Conservation (phyloP, 192 early-diverging fungal species). For the Entophlyctis helioformis region DNA sequence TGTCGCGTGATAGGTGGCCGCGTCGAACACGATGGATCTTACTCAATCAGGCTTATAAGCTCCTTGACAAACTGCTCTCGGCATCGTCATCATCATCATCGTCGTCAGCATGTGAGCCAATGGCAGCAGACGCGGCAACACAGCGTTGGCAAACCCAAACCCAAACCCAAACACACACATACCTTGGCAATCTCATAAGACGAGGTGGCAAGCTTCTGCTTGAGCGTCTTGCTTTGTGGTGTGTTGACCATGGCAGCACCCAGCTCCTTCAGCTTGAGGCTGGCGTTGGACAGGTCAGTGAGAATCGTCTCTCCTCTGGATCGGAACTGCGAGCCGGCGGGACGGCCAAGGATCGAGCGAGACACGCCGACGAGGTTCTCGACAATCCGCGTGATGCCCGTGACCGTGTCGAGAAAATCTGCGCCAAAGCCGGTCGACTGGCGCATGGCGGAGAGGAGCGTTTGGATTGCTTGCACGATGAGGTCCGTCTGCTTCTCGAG, state of each 20-base stretch:
- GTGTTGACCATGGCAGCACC: slow-evolving; percentile 31
- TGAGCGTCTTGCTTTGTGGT: slow-evolving; percentile 48
- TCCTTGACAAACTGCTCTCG: slow-evolving; percentile 58
- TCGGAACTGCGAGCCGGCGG: slow-evolving; percentile 36
- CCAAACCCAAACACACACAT: background rate
- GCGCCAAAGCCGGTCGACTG: slow-evolving; percentile 27
- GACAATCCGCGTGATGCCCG: slow-evolving; percentile 48
- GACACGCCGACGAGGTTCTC: slow-evolving; percentile 39
- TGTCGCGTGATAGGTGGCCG: too few species aligned
- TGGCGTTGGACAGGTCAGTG: slow-evolving; percentile 36
- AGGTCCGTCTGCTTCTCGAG: slow-evolving; percentile 59
- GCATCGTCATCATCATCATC: background rate
- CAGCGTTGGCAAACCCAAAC: background rate
- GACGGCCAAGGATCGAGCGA: slow-evolving; percentile 28
- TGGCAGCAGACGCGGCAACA: background rate
- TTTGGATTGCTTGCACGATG: slow-evolving; percentile 70
- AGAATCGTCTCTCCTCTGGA: slow-evolving; percentile 45
- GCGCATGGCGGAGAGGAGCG: slow-evolving; percentile 51
- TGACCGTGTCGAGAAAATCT: slow-evolving; percentile 42
- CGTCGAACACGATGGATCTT: too few species aligned
- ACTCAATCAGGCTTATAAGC: slow-evolving; percentile 58
- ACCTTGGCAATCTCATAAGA: slow-evolving; percentile 81
- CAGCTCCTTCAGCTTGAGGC: slow-evolving; percentile 44
- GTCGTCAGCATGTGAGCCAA: background rate
- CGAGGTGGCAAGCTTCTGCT: slow-evolving; percentile 71